Evolutionary conservation across 2,329 filamentous ascomycete genomes (phyloP), one percentile per base, ranked within the genome.

Genomic region (Botrytis byssoidea): DNA sequence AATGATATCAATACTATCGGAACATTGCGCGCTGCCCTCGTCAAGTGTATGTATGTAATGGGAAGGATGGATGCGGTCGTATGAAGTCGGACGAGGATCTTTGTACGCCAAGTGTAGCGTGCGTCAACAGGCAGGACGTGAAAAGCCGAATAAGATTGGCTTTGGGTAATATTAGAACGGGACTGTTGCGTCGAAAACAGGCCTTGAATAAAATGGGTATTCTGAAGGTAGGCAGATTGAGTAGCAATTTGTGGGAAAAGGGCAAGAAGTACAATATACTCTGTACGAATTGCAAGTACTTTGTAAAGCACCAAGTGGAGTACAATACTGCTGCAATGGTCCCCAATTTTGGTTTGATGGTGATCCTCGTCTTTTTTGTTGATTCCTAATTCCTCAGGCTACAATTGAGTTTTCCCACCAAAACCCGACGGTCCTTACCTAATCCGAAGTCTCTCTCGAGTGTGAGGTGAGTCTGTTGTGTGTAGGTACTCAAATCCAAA

Each of bases 301-400:
- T 70, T 35, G 55, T 61, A 60, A 61, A 70, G 20, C 68, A 70
- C 55, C 51, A 61, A 60, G 51, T 46, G 68, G 69, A 65, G 69
- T 32, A 42, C 32, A 65, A 29, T 64, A 64, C 48, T 51, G 32
- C 42, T 57, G 66, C 37, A 57, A 51, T 69, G 48, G 46, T 63
- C 60, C n/a, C 37, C 51, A 32, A 57, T 57, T 44, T 57, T 66
- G 40, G 66, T 48, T 69, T 22, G 66, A 16, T 57, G 48, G 16
- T 42, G n/a, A 69, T 57, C 66, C 37, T 57, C 66, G 48, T 57
- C 35, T 42, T 57, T 42, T 69, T 57, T 37, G 48, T 55, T n/a
- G 14, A n/a, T 29, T 57, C n/a, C n/a, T 57, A 4, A 69, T 44
- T 69, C 18, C 48, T 69, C 66, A 69, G 66, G 66, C 66, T 32